Base-by-base conservation (phyloP, 257 asterid genomes). In the Phtheirospermum japonicum region DNA sequence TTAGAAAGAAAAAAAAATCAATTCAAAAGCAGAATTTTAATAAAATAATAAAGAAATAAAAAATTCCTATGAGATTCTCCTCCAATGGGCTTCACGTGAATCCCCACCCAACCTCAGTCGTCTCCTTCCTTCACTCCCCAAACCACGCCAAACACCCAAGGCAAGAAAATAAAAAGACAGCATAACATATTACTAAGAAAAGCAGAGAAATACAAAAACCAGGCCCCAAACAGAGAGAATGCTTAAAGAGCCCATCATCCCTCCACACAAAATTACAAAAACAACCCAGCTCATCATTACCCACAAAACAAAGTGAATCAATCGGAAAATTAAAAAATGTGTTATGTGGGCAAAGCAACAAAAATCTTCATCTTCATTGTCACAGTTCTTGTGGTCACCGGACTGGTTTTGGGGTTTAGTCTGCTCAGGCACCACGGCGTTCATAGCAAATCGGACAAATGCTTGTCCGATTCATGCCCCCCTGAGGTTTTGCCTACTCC, bases 301-400 rank as follows among this genome's bases (percentile, higher is more conserved):
- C 42, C 9, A 4, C 9, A 6, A 4, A 36, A 13, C 4, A 45
- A 45, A 45, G 3, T n/a, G 0, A 13, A 45, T 45, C 20, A 3
- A n/a, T n/a, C 53, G 23, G 6, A 45, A 45, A 43, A 45, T 1
- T 45, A 23, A 0, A 58, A 56, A 70, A 78, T 86, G 85, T 84
- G 94, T 11, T 89, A 83, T 72, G 84, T 89, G 26, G 97, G 97
- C n/a, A 89, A 89, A 71, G 97, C 97, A 12, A 89, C 97, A 60
- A 89, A 89, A 88, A 89, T 89, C 87, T 89, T 89, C 94, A 74
- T 89, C 74, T 84, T 90, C 88, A 81, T 90, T 1, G 78, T 85
- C 59, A 76, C 88, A 0, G 86, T 63, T 26, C 64, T 85, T 9
- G 81, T 75, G 0, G 75, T 90, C 16, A 75, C 84, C 40, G 95